Conservation (phyloP, 2,329 filamentous ascomycete species). For the Calonectria honghensis region DNA sequence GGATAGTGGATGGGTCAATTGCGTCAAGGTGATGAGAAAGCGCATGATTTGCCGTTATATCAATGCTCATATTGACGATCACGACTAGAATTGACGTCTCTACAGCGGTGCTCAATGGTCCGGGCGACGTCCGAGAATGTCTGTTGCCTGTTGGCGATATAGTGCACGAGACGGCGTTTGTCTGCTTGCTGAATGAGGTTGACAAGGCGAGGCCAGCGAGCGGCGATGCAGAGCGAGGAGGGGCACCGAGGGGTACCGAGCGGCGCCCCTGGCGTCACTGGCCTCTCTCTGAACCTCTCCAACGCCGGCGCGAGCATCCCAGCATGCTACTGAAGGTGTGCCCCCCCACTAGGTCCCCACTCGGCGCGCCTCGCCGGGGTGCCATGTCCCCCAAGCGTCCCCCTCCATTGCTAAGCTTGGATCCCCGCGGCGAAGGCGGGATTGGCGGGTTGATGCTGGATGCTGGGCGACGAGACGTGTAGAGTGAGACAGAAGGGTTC, state of each 20-base stretch:
- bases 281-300: constrained; percentile 23
- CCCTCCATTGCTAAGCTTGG: constrained; percentile 30
- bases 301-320: background rate
- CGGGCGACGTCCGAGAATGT: constrained; percentile 8
- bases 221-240: constrained; percentile 39
- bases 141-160: constrained; percentile 15
- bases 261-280: constrained; percentile 47
- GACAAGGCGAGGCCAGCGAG: constrained; percentile 24
- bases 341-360: constrained; percentile 52
- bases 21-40: constrained; percentile 35
- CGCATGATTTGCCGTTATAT: constrained; percentile 31
- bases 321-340: constrained; percentile 27
- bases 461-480: background rate
- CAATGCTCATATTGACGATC: constrained; percentile 40
- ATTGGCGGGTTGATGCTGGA: constrained; percentile 33
- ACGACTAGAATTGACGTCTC: constrained; percentile 24
- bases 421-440: constrained; percentile 48
- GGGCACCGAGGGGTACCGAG: constrained; percentile 46
- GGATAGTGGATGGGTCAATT: constrained; percentile 30
- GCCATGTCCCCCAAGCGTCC: constrained; percentile 44
- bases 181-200: constrained; percentile 27
- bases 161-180: constrained; percentile 16
- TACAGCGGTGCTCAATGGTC: background rate
- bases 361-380: constrained; percentile 52
- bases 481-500: constrained; percentile 18